phyloP scores from a whole-genome alignment of 805 yeast genomes.

The Kodamaea sagamina region DNA sequence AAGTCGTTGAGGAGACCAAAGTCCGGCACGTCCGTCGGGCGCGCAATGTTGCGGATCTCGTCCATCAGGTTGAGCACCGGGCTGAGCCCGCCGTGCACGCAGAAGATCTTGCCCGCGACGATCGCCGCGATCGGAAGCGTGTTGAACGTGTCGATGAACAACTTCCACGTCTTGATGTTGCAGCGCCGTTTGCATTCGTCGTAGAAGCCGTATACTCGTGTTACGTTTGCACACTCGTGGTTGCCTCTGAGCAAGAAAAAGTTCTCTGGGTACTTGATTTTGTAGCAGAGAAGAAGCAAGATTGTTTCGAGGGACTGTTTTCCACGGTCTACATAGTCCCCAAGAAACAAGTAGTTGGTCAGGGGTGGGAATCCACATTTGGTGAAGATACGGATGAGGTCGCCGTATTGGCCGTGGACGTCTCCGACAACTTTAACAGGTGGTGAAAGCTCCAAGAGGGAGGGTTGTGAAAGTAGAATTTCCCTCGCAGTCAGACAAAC shows the following conservation, averaged over 20 bases:
- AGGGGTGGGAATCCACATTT: conserved; percentile 97
- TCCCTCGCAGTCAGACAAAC: conserved; percentile 89
- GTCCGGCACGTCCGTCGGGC: conserved; percentile 88
- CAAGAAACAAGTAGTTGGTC: conserved; percentile 87
- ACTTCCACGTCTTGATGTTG: conserved; percentile 90
- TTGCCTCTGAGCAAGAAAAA: conserved; percentile 91
- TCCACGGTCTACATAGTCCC: conserved; percentile 98
- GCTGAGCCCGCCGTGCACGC: conserved; percentile 83
- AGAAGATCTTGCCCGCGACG: conserved; percentile 92
- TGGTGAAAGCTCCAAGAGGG: conserved; percentile 80
- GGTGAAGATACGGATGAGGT: conserved; percentile 84
- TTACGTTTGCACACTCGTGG: conserved; percentile 96
- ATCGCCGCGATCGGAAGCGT: conserved; percentile 94
- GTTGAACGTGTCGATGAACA: conserved; percentile 91
- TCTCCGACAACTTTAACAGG: conserved; percentile 91
- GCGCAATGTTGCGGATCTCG: conserved; percentile 69
- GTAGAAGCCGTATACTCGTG: conserved; percentile 95
- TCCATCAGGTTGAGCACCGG: conserved; percentile 74
- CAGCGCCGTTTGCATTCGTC: conserved; percentile 97
- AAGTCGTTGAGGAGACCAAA: conserved; percentile 76
- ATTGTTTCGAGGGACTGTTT: conserved; percentile 95
- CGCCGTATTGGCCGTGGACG: conserved; percentile 96
- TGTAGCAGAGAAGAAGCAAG: conserved; percentile 81
- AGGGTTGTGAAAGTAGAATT: conserved; percentile 85
- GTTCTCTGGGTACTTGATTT: conserved; percentile 95